Evolutionary conservation across 768 basidiomycete genomes (phyloP), one percentile per base, ranked within the genome.

Genomic region (Suillus clintonianus): DNA sequence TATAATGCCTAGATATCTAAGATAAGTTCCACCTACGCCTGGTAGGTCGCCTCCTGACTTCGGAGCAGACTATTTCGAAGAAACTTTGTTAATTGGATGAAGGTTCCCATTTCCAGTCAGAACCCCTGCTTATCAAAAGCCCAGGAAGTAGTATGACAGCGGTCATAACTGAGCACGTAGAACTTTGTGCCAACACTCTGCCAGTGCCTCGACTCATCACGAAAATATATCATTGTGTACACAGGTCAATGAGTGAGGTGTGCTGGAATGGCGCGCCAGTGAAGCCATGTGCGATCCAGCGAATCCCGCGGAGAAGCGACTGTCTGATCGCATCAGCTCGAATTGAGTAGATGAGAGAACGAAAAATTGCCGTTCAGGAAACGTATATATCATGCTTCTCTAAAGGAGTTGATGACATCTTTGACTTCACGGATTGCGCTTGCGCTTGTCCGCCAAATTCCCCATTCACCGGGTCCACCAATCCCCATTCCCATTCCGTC

Each of bases 401-500:
- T 4, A 27, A 62, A 14, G 11, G 10, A 37, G 53, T 89, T 85
- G 4, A 80, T 79, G 22, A 83, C 76, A 42, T 78, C 70, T 70
- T 85, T 82, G 50, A 89, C 86, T 63, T 77, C 77, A 43, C 80
- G 74, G 19, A 94, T 78, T 42, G 76, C 79, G 15, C 81, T 78
- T 66, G 82, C 81, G 36, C 81, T 80, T 4, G 91, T 89, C 47
- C 78, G 78, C 91, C 91, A 94, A 2, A 91, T 71, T 0, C 77
- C 77, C 91, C 91, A 92, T 64, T 88, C 89, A 1, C 79, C 74
- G 30, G 80, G 78, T 11, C 77, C 80, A 34, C 79, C 83, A 19
- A 78, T 68, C 2, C 89, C 89, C 89, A 93, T 92, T 0, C 86
- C 87, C 85, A 93, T 87, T 0, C 83, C 85, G 11, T 80, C 78